These are phyloP conservation scores for Beauveria brongniartii DNA, from an alignment of 2,329 filamentous ascomycete genomes.

Conservation along the genomic window DNA sequence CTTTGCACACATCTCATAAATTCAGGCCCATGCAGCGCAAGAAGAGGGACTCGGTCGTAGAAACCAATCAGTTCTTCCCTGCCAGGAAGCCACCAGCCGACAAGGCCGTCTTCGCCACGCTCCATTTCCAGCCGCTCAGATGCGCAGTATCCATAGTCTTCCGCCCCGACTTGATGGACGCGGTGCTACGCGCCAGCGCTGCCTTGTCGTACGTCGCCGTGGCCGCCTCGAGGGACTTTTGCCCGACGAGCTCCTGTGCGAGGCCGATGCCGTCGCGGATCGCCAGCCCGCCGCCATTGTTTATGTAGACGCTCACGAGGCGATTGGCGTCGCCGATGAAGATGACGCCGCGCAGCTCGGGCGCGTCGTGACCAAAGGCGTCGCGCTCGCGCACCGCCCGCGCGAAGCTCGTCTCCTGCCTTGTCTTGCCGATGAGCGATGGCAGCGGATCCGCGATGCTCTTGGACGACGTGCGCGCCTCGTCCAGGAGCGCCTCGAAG, in stretches of 20 bases:
- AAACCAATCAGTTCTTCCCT: neutral
- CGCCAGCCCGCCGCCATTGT: slow-evolving; percentile 36
- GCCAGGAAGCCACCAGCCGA: slow-evolving; percentile 1
- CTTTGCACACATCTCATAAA: neutral
- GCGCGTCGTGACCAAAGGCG: slow-evolving; percentile 27
- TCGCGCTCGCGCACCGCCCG: slow-evolving; percentile 33
- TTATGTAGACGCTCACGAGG: slow-evolving; percentile 35
- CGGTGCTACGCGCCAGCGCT: slow-evolving; percentile 24
- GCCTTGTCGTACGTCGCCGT: slow-evolving; percentile 25
- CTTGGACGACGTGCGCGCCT: slow-evolving; percentile 23
- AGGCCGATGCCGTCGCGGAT: slow-evolving; percentile 35
- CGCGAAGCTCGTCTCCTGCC: slow-evolving; percentile 25
- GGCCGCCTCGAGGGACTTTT: slow-evolving; percentile 19
- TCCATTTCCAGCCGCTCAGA: slow-evolving; percentile 11
- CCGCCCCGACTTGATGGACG: slow-evolving; percentile 16
- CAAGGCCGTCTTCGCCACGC: slow-evolving; percentile 7
- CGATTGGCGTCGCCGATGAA: slow-evolving; percentile 40
- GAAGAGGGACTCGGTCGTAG: neutral
- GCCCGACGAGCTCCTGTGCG: slow-evolving; percentile 24
- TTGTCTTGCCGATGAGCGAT: slow-evolving; percentile 28
- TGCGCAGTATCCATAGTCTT: slow-evolving; percentile 11
- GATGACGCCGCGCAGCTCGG: slow-evolving; percentile 20
- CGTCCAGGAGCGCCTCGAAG: slow-evolving; percentile 19
- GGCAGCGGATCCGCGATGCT: slow-evolving; percentile 27
- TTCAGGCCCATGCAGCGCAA: neutral